phyloP scores from a whole-genome alignment of 108 stramenopile species.

The Parietichytrium sp. region DNA sequence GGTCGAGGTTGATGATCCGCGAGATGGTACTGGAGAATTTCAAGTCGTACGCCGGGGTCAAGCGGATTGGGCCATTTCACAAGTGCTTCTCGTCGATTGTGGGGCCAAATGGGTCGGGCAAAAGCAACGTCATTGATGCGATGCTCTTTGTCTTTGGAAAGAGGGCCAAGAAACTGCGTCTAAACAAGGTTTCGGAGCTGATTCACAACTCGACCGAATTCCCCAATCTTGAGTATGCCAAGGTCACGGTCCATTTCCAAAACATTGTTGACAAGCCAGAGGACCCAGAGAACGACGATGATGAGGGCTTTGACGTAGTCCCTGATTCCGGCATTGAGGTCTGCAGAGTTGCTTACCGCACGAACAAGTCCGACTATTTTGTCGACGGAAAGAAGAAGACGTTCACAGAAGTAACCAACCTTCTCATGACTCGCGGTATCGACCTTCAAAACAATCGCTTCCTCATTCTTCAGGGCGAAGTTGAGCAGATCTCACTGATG shows the following conservation, averaged over 20 bases:
- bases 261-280: slow-evolving; percentile 81
- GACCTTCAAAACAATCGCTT: slow-evolving; percentile 98
- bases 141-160: slow-evolving; percentile 99
- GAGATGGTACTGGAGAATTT: slow-evolving; percentile 86
- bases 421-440: slow-evolving; percentile 80
- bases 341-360: slow-evolving; percentile 74
- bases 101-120: slow-evolving; percentile 92
- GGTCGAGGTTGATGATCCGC: slow-evolving; percentile 38
- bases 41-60: slow-evolving; percentile 91
- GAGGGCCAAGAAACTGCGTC: slow-evolving; percentile 91
- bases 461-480: slow-evolving; percentile 96
- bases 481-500: slow-evolving; percentile 99
- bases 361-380: slow-evolving; percentile 84
- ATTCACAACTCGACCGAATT: slow-evolving; percentile 80
- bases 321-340: slow-evolving; percentile 75
- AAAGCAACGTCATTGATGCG: slow-evolving; percentile 98
- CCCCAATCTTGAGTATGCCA: slow-evolving; percentile 72
- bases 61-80: slow-evolving; percentile 69
- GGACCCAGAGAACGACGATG: slow-evolving; percentile 55
- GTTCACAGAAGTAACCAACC: slow-evolving; percentile 81
- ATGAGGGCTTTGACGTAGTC: slow-evolving; percentile 77
- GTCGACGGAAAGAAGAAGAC: slow-evolving; percentile 78
- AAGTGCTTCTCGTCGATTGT: slow-evolving; percentile 90
- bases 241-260: slow-evolving; percentile 86
- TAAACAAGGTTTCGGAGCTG: slow-evolving; percentile 91